Percentiles rank a stretch among this genome's conserved stretches.
Conservation (phyloP, 2,329 filamentous ascomycete species). For the Diatrype stigma region DNA sequence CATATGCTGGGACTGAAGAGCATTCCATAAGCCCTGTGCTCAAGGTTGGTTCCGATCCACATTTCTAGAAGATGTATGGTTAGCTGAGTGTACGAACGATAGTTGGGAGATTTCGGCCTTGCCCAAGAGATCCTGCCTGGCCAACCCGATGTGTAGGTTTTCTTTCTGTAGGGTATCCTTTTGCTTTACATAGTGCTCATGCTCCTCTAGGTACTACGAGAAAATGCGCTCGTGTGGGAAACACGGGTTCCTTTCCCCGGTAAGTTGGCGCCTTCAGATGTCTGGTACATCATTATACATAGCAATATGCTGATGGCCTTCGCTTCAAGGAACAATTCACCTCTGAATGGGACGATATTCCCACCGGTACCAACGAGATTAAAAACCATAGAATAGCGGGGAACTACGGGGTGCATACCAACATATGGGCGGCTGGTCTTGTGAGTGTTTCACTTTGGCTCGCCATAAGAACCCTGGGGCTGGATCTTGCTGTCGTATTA, state of each 20-base stretch:
- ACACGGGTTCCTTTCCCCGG: conserved; percentile 9
- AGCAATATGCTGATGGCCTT: neutral
- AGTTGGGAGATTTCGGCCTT: conserved; percentile 16
- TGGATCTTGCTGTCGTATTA: no score
- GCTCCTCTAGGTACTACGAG: conserved; percentile 11
- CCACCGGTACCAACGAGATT: neutral
- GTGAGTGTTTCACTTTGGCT: conserved; percentile 3
- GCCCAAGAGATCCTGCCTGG: neutral
- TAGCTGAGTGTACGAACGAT: neutral
- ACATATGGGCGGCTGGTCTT: conserved; percentile 11
- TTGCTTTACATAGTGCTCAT: neutral
- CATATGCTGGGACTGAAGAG: conserved; percentile 1
- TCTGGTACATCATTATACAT: neutral
- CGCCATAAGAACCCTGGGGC: no score
- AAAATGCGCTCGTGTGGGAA: conserved; percentile 6
- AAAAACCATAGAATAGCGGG: conserved; percentile 7
- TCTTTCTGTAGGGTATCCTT: neutral
- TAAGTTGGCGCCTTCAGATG: conserved; percentile 2
- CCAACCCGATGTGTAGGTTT: conserved; percentile 1
- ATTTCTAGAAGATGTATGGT: neutral
- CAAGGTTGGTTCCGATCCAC: conserved; percentile 6
- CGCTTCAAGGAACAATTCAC: conserved; percentile 14
- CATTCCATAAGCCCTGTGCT: conserved; percentile 9
- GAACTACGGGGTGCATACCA: conserved; percentile 14
- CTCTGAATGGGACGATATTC: conserved; percentile 14